phyloP scores from a whole-genome alignment of 495 filamentous ascomycete species.

The Penicillium daleae region DNA sequence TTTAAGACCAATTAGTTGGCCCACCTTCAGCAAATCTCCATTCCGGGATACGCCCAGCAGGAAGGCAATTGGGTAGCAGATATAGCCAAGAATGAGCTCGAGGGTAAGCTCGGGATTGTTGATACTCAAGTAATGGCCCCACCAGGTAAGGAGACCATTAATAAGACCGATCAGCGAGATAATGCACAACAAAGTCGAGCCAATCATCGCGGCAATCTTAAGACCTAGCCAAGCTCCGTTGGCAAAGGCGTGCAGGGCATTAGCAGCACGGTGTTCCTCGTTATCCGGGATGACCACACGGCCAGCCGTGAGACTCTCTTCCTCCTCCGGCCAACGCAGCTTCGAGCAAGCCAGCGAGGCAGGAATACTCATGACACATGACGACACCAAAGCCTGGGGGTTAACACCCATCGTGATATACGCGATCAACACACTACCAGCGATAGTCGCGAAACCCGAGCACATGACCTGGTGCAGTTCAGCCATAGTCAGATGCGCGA shows the following conservation, averaged over 20 bases:
- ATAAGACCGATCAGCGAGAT: slow-evolving; percentile 76
- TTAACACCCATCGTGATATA: slow-evolving; percentile 82
- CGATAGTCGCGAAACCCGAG: slow-evolving; percentile 70
- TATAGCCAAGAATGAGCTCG: slow-evolving; percentile 77
- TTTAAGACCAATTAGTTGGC: slow-evolving; percentile 80
- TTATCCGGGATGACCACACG: slow-evolving; percentile 77
- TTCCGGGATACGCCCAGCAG: slow-evolving; percentile 80
- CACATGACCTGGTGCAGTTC: slow-evolving; percentile 92
- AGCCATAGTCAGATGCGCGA: slow-evolving; percentile 77
- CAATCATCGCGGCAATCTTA: slow-evolving; percentile 86
- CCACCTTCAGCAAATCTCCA: slow-evolving; percentile 72
- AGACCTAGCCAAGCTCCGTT: slow-evolving; percentile 87
- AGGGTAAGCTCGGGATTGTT: slow-evolving; percentile 69
- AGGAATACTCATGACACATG: slow-evolving; percentile 87
- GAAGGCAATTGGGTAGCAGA: slow-evolving; percentile 85
- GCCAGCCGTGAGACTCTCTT: slow-evolving; percentile 81
- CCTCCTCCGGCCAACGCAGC: slow-evolving; percentile 83
- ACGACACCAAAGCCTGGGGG: slow-evolving; percentile 85
- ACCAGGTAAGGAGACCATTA: slow-evolving; percentile 85
- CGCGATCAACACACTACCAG: slow-evolving; percentile 76
- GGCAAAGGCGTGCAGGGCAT: slow-evolving; percentile 82
- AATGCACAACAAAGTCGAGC: slow-evolving; percentile 78
- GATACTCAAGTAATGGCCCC: slow-evolving; percentile 82
- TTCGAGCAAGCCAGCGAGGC: slow-evolving; percentile 86
- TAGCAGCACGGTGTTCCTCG: slow-evolving; percentile 67